Conservation (phyloP, 179 eudicot genomes). For the Heliamphora pulchella region DNA sequence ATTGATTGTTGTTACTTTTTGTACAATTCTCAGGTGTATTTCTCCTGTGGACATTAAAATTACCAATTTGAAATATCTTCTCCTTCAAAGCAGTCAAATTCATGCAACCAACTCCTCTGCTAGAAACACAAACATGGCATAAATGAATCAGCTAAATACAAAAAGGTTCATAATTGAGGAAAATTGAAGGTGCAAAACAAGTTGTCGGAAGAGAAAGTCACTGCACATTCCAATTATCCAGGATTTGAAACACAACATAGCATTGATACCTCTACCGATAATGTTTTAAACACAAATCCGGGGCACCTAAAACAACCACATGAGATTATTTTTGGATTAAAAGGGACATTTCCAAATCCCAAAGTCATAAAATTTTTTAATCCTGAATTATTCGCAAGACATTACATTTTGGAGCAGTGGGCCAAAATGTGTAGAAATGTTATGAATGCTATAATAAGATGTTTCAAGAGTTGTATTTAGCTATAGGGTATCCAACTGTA, state of each 20-base stretch:
- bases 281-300: background rate
- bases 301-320: background rate
- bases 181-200: background rate
- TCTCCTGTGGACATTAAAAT: background rate
- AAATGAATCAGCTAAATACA: background rate
- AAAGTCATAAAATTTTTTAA: background rate
- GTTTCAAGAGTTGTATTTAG: background rate
- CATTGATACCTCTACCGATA: background rate
- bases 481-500: background rate
- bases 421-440: background rate
- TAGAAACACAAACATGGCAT: too few relatives aligned
- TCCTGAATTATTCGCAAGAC: background rate
- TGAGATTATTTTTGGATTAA: too few relatives aligned
- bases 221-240: background rate
- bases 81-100: background rate
- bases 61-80: background rate
- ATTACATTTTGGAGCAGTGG: background rate
- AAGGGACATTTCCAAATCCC: background rate
- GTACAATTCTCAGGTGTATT: background rate
- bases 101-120: background rate
- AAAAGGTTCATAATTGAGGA: background rate
- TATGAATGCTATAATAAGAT: slow-evolving; percentile 5
- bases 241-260: background rate
- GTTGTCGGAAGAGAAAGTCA: background rate
- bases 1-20: background rate